phyloP scores from a whole-genome alignment of 1,284 basidiomycete genomes.

The Pterula multifida region DNA sequence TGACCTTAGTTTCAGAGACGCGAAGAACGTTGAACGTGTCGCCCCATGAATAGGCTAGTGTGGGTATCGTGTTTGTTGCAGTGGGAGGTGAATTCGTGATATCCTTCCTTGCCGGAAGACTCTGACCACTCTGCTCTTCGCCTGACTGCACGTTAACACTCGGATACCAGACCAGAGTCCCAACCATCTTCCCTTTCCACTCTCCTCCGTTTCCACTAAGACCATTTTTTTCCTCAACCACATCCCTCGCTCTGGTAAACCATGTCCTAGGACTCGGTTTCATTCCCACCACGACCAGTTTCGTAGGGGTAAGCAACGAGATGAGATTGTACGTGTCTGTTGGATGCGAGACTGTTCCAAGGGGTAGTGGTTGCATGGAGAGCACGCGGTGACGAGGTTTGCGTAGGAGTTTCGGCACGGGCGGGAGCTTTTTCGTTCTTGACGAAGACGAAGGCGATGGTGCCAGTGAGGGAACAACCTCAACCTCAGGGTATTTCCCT shows the following conservation, averaged over 20 bases:
- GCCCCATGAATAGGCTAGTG: slow-evolving; percentile 80
- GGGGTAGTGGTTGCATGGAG: slow-evolving; percentile 71
- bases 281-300: slow-evolving; percentile 87
- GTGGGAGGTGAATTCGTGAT: too few species aligned
- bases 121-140: slow-evolving; percentile 14
- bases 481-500: slow-evolving; percentile 75
- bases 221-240: slow-evolving; percentile 28
- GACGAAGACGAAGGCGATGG: not conserved
- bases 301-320: slow-evolving; percentile 81
- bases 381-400: slow-evolving; percentile 57
- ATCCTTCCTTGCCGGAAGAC: slow-evolving; percentile 16
- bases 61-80: slow-evolving; percentile 31
- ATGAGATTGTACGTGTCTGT: slow-evolving; percentile 81
- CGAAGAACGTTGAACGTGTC: slow-evolving; percentile 49
- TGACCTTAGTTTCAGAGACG: slow-evolving; percentile 49
- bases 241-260: slow-evolving; percentile 68
- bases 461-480: slow-evolving; percentile 7
- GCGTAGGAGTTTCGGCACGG: slow-evolving; percentile 12
- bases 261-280: slow-evolving; percentile 90
- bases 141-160: slow-evolving; percentile 23
- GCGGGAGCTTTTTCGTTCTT: not conserved
- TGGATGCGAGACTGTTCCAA: slow-evolving; percentile 65
- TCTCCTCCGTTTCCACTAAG: slow-evolving; percentile 32
- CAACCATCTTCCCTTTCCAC: slow-evolving; percentile 20
- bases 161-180: slow-evolving; percentile 72